A percentile compares a stretch with the other conserved stretches of the same genome.
Conservation (phyloP, 1,284 basidiomycete species). For the Rugosomyces carneus region DNA sequence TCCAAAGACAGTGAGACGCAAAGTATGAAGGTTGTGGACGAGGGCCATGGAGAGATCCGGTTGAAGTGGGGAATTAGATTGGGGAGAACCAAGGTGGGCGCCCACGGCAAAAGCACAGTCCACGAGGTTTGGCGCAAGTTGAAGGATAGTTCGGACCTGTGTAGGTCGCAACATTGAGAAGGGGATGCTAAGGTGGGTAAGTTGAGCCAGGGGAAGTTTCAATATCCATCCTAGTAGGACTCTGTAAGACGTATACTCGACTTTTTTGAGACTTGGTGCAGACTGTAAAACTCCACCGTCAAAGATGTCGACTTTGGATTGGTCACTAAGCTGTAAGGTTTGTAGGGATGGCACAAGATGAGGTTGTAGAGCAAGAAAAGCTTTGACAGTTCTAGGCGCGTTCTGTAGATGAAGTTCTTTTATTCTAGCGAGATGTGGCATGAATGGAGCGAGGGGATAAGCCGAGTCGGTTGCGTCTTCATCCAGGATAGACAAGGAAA, state of each 20-base stretch:
- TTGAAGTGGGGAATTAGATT: neutral
- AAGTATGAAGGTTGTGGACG: neutral
- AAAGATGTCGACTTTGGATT: neutral
- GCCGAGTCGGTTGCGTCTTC: neutral
- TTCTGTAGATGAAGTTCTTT: neutral
- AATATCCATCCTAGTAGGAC: neutral
- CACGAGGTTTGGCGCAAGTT: neutral
- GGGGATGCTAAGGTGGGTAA: conserved; percentile 7
- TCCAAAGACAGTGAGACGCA: neutral
- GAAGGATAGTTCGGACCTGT: conserved; percentile 1
- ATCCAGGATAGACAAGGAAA: neutral
- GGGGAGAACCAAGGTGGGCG: neutral
- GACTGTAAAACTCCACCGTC: neutral
- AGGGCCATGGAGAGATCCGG: neutral
- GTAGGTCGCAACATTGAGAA: neutral
- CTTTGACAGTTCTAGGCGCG: neutral
- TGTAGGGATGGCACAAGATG: neutral
- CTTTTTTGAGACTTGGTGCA: conserved; percentile 1
- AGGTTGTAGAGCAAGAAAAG: neutral
- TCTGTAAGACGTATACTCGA: neutral
- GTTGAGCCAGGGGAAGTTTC: conserved; percentile 7
- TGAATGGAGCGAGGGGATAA: conserved; percentile 1
- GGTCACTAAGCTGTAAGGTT: neutral
- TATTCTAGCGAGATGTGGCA: conserved; percentile 2
- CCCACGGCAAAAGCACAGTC: conserved; percentile 2